Percentiles rank a stretch among this genome's conserved stretches.
These are phyloP conservation scores for Lactarius hatsudake DNA, from an alignment of 768 basidiomycete species.

Conservation along the genomic window DNA sequence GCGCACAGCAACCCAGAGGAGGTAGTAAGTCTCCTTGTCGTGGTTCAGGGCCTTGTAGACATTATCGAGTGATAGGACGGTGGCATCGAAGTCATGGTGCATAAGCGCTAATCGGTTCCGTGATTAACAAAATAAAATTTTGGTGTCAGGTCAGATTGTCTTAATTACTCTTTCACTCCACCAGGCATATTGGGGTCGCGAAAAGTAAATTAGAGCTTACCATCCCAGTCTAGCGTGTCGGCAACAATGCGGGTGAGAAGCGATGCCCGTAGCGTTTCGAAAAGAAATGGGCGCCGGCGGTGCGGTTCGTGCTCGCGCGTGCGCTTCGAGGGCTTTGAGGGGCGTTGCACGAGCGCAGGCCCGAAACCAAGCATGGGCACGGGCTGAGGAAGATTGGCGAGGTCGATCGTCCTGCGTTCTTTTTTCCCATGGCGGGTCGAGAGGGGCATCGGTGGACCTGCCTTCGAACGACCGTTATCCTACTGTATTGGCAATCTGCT, in stretches of 20 bases:
- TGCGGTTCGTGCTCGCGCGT: background rate
- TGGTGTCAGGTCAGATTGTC: conserved; percentile 10
- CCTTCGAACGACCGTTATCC: no score
- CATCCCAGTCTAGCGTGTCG: conserved; percentile 29
- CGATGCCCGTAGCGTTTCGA: conserved; percentile 11
- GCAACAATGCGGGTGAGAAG: conserved; percentile 12
- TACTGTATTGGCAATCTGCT: no score
- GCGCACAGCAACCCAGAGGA: conserved; percentile 27
- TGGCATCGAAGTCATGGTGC: conserved; percentile 18
- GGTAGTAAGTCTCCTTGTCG: conserved; percentile 23
- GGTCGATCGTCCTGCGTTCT: conserved; percentile 2
- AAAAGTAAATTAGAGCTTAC: conserved; percentile 12
- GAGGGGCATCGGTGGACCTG: conserved; percentile 2
- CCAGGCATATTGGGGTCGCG: background rate
- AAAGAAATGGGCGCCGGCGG: conserved; percentile 19
- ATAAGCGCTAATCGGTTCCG: conserved; percentile 3
- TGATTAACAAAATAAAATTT: background rate
- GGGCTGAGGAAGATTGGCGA: conserved; percentile 13
- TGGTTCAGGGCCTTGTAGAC: conserved; percentile 7
- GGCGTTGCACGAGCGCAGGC: background rate
- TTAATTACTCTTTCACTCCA: background rate
- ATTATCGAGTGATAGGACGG: conserved; percentile 16
- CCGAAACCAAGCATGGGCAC: background rate
- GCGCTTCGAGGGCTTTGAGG: background rate
- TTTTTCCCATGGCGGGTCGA: background rate